A percentile compares a stretch with the other conserved stretches of the same genome.
phyloP scores from a whole-genome alignment of 2,329 filamentous ascomycete genomes.

The Colletotrichum theobromicola region DNA sequence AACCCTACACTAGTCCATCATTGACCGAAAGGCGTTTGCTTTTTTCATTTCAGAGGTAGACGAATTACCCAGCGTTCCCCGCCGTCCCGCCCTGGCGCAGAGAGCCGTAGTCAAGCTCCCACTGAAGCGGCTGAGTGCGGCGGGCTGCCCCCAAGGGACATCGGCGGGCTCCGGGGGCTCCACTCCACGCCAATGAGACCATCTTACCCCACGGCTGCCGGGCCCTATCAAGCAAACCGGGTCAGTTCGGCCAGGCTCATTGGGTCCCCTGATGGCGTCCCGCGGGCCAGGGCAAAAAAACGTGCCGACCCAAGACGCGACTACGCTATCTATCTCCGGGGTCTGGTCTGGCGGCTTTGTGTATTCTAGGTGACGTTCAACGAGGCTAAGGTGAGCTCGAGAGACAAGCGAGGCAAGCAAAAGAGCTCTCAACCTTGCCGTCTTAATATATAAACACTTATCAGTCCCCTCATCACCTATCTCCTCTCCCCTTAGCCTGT shows the following conservation, averaged over 20 bases:
- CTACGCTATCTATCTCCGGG: constrained; percentile 19
- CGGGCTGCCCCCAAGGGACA: constrained; percentile 24
- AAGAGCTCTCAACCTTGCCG: constrained; percentile 5
- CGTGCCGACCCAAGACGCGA: constrained; percentile 10
- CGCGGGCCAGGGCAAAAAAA: background rate
- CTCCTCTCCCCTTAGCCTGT: background rate
- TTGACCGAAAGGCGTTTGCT: background rate
- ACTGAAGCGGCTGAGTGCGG: constrained; percentile 16
- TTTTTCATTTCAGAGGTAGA: background rate
- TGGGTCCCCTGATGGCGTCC: background rate
- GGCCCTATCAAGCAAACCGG: constrained; percentile 19
- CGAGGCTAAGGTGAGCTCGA: background rate
- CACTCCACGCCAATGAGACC: constrained; percentile 19
- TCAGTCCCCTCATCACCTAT: background rate
- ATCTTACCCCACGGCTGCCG: constrained; percentile 19
- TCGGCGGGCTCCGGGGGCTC: constrained; percentile 36
- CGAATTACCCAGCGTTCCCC: background rate
- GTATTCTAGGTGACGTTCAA: constrained; percentile 3
- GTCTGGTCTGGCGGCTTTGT: background rate
- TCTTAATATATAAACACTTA: constrained; percentile 10
- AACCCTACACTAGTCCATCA: background rate
- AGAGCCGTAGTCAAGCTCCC: constrained; percentile 3
- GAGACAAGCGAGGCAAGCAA: background rate
- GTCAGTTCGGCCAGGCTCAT: constrained; percentile 15
- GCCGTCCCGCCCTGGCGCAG: constrained; percentile 2